These are phyloP conservation scores for Candida maris DNA, from an alignment of 805 yeast species.

Conservation along the genomic window DNA sequence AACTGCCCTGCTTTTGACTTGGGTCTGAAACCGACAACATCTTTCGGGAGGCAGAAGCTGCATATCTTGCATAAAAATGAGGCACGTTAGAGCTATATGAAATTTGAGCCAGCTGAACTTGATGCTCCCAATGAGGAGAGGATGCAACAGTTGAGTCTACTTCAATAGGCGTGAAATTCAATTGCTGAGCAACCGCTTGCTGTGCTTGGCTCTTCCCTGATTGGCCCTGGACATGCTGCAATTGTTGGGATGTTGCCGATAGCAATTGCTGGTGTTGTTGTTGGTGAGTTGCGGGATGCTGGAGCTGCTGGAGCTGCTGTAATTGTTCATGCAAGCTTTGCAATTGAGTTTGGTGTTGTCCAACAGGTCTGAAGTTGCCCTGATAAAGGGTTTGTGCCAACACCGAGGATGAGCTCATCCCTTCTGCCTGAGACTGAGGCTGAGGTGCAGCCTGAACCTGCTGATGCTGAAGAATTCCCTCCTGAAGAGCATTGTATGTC, in stretches of 20 bases:
- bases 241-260: slow-evolving; percentile 24
- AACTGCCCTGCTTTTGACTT: slow-evolving; percentile 27
- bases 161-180: slow-evolving; percentile 26
- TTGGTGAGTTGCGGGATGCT: slow-evolving; percentile 28
- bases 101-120: slow-evolving; percentile 64
- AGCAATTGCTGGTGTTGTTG: slow-evolving; percentile 20
- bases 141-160: slow-evolving; percentile 34
- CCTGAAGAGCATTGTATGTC: slow-evolving; percentile 19
- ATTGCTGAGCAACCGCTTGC: slow-evolving; percentile 13
- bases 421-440: slow-evolving; percentile 21
- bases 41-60: slow-evolving; percentile 64
- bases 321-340: slow-evolving; percentile 20
- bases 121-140: slow-evolving; percentile 73
- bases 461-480: slow-evolving; percentile 23
- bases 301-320: slow-evolving; percentile 26
- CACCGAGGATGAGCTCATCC: slow-evolving; percentile 33
- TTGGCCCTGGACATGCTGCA: slow-evolving; percentile 17
- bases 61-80: slow-evolving; percentile 80
- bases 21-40: slow-evolving; percentile 33
- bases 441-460: slow-evolving; percentile 25
- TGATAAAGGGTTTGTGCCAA: slow-evolving; percentile 40
- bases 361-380: slow-evolving; percentile 33
- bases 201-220: slow-evolving; percentile 24
- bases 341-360: slow-evolving; percentile 21
- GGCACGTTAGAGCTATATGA: slow-evolving; percentile 67